Conservation (phyloP, 768 basidiomycete species). For the Amanita muscaria region DNA sequence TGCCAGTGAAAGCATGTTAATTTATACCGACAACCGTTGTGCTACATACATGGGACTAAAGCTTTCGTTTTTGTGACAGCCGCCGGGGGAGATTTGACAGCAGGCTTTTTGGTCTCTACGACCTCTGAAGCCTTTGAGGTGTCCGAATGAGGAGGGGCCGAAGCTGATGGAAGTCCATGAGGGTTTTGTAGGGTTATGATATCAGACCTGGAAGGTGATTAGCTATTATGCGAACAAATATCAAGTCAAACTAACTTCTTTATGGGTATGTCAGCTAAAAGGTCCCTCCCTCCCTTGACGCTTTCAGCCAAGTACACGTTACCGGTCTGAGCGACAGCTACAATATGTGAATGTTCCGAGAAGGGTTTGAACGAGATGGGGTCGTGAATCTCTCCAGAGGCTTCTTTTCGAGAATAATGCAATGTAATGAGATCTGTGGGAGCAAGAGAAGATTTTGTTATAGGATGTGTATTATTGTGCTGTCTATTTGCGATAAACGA, state of each 20-base stretch:
- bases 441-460: constrained; percentile 61
- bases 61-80: constrained; percentile 38
- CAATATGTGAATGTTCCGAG: constrained; percentile 92
- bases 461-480: constrained; percentile 72
- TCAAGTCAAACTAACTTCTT: constrained; percentile 51
- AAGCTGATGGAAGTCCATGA: constrained; percentile 61
- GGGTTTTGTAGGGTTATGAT: constrained; percentile 93
- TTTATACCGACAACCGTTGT: background rate
- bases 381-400: constrained; percentile 84
- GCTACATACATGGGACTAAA: constrained; percentile 53
- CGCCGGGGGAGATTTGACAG: constrained; percentile 25
- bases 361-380: constrained; percentile 98
- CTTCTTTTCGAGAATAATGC: constrained; percentile 72
- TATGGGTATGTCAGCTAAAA: constrained; percentile 79
- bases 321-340: constrained; percentile 81
- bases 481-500: constrained; percentile 38
- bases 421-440: constrained; percentile 73
- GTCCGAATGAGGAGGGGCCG: constrained; percentile 25
- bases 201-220: constrained; percentile 49
- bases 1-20: constrained; percentile 22
- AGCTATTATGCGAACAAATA: constrained; percentile 2
- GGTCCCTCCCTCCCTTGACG: constrained; percentile 74
- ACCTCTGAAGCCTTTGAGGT: constrained; percentile 23
- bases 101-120: constrained; percentile 18
- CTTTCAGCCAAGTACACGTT: constrained; percentile 94